Evolutionary conservation across 2,329 filamentous ascomycete genomes (phyloP), one percentile per base, ranked within the genome.

Genomic region (Blastomyces percursus): DNA sequence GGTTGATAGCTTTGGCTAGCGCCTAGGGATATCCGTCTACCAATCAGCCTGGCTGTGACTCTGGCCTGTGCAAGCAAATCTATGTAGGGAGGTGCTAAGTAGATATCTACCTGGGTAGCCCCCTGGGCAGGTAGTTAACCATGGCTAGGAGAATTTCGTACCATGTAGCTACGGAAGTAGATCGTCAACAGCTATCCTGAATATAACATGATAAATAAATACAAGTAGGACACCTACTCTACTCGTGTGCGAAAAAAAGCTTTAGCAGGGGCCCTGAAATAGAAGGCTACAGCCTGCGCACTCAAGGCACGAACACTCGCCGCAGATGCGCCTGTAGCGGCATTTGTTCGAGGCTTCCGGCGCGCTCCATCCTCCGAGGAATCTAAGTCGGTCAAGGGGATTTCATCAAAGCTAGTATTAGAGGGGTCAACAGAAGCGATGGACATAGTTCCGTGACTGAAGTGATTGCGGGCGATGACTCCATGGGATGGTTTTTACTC

Each of bases 171-270:
- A 42, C 7, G 42, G 24, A 21, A 46, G 48, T n/a, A 19, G 32
- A 55, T 32, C 27, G 57, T 59, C 57, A 59, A 59, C 30, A 21
- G 48, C 27, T 9, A 32, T n/a, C 27, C 38, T 24, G 27, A 38
- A 12, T 54, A 68, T 46, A 60, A 52, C 35, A 38, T 38, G 35
- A 59, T 60, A 59, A 54, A 72, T 65, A 56, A 54, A 72, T 65
- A 56, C 32, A 19, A 48, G 60, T 16, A 40, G n/a, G 38, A 30
- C 32, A 81, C 81, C 72, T 91, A 96, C 78, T 96, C 92, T 66
- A 96, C 91, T 63, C 92, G 81, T 1, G 90, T 92, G 65, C 90
- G 85, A 76, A 96, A 96, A 73, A 96, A 96, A 19, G 91, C 89
- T 76, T 96, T 96, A 61, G 91, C 89, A 0, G 92, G 92, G 0